Conservation (phyloP, 768 basidiomycete species). For the Mycena polygramma region DNA sequence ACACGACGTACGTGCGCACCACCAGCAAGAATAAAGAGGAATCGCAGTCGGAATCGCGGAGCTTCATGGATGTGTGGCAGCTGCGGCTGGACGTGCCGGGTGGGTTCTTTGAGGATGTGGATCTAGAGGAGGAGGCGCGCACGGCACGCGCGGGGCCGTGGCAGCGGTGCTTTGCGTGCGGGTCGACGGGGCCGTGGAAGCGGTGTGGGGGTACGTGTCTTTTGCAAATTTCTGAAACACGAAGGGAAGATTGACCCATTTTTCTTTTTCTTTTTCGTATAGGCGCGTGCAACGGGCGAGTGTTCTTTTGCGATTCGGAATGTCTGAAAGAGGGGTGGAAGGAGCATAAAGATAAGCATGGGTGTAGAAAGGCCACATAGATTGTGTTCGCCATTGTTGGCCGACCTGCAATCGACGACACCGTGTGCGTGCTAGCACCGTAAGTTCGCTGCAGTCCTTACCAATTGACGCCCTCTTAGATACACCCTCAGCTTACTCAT, state of each 20-base stretch:
- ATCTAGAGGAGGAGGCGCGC: constrained; percentile 52
- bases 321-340: constrained; percentile 49
- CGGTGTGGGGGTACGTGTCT: constrained; percentile 53
- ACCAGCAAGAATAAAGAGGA: constrained; percentile 29
- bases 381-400: too few species aligned
- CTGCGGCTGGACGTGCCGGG: constrained; percentile 53
- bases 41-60: constrained; percentile 39
- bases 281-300: constrained; percentile 46
- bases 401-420: too few species aligned
- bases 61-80: constrained; percentile 56
- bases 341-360: constrained; percentile 47
- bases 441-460: too few species aligned
- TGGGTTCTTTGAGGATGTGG: constrained; percentile 52
- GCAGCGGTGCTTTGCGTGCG: constrained; percentile 56
- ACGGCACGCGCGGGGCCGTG: constrained; percentile 55
- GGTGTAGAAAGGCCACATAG: constrained; percentile 35
- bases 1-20: constrained; percentile 51
- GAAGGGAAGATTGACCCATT: too few species aligned
- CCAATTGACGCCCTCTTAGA: too few species aligned
- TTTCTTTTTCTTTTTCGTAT: too few species aligned
- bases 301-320: constrained; percentile 45
- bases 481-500: too few species aligned
- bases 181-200: constrained; percentile 52
- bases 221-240: too few species aligned
- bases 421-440: too few species aligned